A percentile compares a stretch with the other conserved stretches of the same genome.
phyloP scores from a whole-genome alignment of 2,329 filamentous ascomycete genomes.

The Cylindrodendrum hubeiense region DNA sequence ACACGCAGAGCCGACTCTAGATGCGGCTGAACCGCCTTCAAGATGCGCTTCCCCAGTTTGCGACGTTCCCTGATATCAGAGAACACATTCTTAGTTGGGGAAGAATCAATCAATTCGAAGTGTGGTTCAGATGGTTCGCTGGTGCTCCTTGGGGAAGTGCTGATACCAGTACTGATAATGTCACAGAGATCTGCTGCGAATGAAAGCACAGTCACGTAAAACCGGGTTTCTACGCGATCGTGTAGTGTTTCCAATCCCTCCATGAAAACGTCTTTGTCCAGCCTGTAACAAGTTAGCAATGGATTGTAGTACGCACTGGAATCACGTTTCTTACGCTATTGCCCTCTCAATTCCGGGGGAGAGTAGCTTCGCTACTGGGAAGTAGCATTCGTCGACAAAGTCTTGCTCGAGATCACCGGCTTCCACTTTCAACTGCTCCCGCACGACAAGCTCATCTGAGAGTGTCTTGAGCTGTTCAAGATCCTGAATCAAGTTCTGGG shows the following conservation, averaged over 20 bases:
- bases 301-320: conserved; percentile 32
- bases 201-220: conserved; percentile 68
- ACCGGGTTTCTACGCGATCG: conserved; percentile 64
- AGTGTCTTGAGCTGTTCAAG: conserved; percentile 81
- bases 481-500: conserved; percentile 79
- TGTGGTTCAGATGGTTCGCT: conserved; percentile 43
- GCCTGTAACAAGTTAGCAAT: conserved; percentile 61
- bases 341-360: conserved; percentile 84
- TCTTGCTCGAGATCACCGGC: conserved; percentile 81
- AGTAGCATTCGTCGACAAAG: conserved; percentile 91
- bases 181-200: conserved; percentile 70
- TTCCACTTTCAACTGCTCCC: conserved; percentile 83
- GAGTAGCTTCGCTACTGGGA: conserved; percentile 84
- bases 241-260: conserved; percentile 64
- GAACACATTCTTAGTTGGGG: conserved; percentile 63
- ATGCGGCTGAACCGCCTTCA: conserved; percentile 83
- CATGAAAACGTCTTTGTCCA: conserved; percentile 74
- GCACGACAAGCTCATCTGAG: conserved; percentile 77
- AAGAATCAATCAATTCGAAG: conserved; percentile 60
- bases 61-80: conserved; percentile 84
- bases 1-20: conserved; percentile 82
- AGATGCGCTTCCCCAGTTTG: conserved; percentile 88
- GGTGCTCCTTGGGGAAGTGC: conserved; percentile 50
- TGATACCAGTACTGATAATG: conserved; percentile 66
- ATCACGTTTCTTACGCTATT: conserved; percentile 73